Evolutionary conservation across 495 filamentous ascomycete species (phyloP).

Genomic region (Astrothelium subdiscretum): DNA sequence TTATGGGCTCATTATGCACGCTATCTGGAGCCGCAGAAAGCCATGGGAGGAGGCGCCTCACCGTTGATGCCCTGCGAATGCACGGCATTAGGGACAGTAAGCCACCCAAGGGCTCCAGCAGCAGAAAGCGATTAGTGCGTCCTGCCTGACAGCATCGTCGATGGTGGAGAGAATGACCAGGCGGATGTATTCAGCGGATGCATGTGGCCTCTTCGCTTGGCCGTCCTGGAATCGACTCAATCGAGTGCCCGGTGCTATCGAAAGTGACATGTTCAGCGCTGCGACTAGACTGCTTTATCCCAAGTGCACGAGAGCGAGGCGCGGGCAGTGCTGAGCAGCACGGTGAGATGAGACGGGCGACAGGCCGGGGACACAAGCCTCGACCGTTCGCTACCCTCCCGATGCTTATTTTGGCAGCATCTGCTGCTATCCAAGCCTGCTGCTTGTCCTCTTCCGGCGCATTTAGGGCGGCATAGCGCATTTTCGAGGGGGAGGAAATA

Average conservation of each 20-base stretch:
- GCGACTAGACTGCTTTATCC: background rate
- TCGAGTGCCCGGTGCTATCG: background rate
- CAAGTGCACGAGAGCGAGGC: background rate
- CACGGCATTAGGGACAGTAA: background rate
- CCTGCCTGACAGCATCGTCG: background rate
- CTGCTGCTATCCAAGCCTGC: background rate
- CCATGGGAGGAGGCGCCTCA: background rate
- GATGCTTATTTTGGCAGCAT: conserved; percentile 1
- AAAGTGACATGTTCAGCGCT: background rate
- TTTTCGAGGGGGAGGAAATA: background rate
- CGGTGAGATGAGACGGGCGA: background rate
- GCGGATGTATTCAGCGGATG: background rate
- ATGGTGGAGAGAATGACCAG: background rate
- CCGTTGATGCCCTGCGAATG: background rate
- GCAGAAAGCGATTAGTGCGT: background rate
- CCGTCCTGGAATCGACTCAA: too few species aligned
- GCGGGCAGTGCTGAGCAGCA: background rate
- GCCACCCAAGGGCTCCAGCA: background rate
- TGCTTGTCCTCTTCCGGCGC: background rate
- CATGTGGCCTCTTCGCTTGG: background rate
- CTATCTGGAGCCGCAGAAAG: background rate
- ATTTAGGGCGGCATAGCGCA: background rate
- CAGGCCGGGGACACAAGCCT: background rate
- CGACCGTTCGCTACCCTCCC: background rate
- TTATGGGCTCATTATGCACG: background rate